Conservation (phyloP, 176 grass and related monocot species). For the Cymbopogon citratus region DNA sequence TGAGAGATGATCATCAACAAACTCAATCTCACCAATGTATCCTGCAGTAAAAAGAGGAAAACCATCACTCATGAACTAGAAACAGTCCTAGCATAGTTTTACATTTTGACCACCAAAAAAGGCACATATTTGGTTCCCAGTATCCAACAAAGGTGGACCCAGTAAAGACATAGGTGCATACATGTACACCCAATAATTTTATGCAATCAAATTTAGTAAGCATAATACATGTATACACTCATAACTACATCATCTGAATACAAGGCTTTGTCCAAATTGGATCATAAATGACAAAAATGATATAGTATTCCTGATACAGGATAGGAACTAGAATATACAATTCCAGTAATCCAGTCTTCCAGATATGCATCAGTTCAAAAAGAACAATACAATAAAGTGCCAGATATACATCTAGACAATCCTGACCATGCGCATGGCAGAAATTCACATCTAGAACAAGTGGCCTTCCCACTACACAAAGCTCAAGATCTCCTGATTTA, state of each 20-base stretch:
- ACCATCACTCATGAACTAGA: neutral
- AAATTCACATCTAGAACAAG: neutral
- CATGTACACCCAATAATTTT: no score
- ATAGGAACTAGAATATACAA: neutral
- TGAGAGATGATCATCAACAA: conserved; percentile 27
- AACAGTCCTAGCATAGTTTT: neutral
- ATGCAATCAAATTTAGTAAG: neutral
- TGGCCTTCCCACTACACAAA: neutral
- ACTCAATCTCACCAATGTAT: conserved; percentile 34
- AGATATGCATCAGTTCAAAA: neutral
- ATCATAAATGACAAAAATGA: neutral
- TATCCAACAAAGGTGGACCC: neutral
- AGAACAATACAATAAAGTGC: neutral
- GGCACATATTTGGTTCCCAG: neutral
- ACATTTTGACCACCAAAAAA: neutral
- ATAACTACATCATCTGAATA: neutral
- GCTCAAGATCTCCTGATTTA: neutral
- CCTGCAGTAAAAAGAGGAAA: conserved; percentile 1
- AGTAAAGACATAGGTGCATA: neutral
- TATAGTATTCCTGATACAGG: neutral
- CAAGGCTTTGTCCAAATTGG: neutral
- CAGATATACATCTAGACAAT: neutral
- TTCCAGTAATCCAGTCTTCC: neutral
- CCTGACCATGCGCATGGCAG: neutral
- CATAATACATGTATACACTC: neutral